Conservation (phyloP, 2,329 filamentous ascomycete genomes). For the Cytospora schulzeri region DNA sequence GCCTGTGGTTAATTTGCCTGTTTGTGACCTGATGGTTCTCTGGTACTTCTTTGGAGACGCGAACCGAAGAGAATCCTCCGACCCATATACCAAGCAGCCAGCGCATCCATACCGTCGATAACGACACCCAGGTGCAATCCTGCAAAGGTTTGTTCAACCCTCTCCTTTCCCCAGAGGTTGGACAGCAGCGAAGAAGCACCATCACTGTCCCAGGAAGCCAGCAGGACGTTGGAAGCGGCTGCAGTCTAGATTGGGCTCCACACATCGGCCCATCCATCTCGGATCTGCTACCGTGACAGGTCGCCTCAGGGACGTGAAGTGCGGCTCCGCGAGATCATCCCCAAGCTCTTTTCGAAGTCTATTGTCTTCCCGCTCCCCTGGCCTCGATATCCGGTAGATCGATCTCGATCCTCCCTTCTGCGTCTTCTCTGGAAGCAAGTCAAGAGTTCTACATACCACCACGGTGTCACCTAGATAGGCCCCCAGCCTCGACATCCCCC, state of each 20-base stretch:
- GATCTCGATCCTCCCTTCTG: constrained; percentile 1
- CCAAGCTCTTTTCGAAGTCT: constrained; percentile 19
- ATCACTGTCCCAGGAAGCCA: neutral
- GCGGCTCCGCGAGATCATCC: constrained; percentile 10
- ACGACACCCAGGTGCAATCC: neutral
- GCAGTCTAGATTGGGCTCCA: constrained; percentile 19
- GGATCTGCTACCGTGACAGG: constrained; percentile 14
- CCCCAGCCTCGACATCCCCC: neutral
- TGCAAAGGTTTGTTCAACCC: neutral
- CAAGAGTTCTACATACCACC: neutral
- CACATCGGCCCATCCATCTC: constrained; percentile 10
- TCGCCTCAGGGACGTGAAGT: constrained; percentile 16
- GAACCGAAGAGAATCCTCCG: neutral
- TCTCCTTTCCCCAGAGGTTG: neutral
- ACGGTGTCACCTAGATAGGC: neutral
- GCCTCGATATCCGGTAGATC: constrained; percentile 2
- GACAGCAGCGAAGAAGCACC: constrained; percentile 3
- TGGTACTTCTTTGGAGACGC: neutral
- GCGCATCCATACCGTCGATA: neutral
- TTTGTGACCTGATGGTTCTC: neutral
- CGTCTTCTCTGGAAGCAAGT: neutral
- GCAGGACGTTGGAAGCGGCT: constrained; percentile 17
- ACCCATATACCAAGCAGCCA: neutral
- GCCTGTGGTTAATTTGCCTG: neutral
- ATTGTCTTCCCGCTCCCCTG: constrained; percentile 5